Conservation (phyloP, 129 eudicot species). For the Smallanthus sonchifolius region DNA sequence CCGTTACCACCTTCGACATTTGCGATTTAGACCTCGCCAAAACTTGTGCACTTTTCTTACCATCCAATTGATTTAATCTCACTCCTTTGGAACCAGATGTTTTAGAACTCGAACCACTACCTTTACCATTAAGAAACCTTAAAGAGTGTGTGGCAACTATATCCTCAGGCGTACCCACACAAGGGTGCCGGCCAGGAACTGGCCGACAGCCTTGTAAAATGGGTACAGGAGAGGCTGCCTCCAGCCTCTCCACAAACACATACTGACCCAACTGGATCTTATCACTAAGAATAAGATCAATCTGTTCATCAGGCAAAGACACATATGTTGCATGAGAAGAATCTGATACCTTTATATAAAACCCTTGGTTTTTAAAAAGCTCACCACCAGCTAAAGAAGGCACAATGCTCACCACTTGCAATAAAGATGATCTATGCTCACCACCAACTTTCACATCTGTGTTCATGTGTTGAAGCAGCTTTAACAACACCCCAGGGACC, state of each 20-base stretch:
- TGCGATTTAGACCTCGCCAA: constrained; percentile 64
- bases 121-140: constrained; percentile 55
- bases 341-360: constrained; percentile 91
- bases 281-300: constrained; percentile 79
- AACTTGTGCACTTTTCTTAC: constrained; percentile 23
- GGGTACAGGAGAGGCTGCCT: constrained; percentile 79
- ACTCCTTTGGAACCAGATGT: constrained; percentile 7
- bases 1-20: constrained; percentile 35
- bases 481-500: constrained; percentile 81
- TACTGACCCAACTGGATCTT: constrained; percentile 88
- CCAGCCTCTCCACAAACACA: constrained; percentile 68
- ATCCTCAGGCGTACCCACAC: constrained; percentile 89
- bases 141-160: constrained; percentile 83
- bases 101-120: constrained; percentile 23
- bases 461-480: constrained; percentile 87
- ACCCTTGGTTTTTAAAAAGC: constrained; percentile 76
- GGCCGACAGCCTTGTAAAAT: constrained; percentile 74
- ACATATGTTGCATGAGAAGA: constrained; percentile 97
- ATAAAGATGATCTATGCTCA: constrained; percentile 70
- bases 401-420: constrained; percentile 89
- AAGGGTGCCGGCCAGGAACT: constrained; percentile 86
- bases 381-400: constrained; percentile 86
- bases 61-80: constrained; percentile 23
- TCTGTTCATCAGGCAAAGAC: constrained; percentile 75
- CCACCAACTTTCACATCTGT: constrained; percentile 88